A percentile compares a stretch with the other conserved stretches of the same genome.
phyloP scores from a whole-genome alignment of 768 basidiomycete genomes.

The Suillus ampliporus region DNA sequence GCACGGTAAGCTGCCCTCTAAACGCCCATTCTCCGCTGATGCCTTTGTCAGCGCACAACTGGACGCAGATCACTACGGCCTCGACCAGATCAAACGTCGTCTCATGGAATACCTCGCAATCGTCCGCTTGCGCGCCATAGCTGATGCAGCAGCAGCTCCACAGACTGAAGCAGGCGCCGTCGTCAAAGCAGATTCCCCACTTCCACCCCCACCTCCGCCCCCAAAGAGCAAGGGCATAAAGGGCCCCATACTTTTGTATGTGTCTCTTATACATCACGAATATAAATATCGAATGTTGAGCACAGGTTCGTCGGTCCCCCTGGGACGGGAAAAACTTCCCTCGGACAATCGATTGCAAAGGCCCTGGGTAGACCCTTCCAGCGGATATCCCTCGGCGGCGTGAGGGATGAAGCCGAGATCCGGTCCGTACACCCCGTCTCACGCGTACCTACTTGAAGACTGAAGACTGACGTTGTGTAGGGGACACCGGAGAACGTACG shows the following conservation, averaged over 20 bases:
- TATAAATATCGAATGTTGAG: background rate
- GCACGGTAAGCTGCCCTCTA: constrained; percentile 52
- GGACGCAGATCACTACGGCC: constrained; percentile 89
- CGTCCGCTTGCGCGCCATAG: constrained; percentile 58
- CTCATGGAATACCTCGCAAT: constrained; percentile 93
- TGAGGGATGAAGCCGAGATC: constrained; percentile 90
- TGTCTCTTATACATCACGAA: background rate
- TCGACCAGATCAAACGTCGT: constrained; percentile 91
- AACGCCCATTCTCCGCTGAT: background rate
- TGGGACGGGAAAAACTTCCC: constrained; percentile 89
- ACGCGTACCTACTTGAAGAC: constrained; percentile 14
- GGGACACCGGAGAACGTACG: constrained; percentile 85
- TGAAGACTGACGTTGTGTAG: constrained; percentile 12
- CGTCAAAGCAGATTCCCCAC: constrained; percentile 19
- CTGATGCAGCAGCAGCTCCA: constrained; percentile 25
- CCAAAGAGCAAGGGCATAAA: constrained; percentile 53
- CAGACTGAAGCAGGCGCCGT: no score
- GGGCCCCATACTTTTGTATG: constrained; percentile 74
- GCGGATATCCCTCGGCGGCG: constrained; percentile 89
- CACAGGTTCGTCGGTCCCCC: constrained; percentile 87
- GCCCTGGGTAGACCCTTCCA: constrained; percentile 88
- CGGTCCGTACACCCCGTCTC: constrained; percentile 35
- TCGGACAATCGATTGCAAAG: constrained; percentile 87
- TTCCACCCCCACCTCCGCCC: background rate
- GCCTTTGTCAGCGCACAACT: constrained; percentile 57